A percentile compares a stretch with the other conserved stretches of the same genome.
Evolutionary conservation across 306 rosid genomes (phyloP).

Genomic region (Hylodesmum podocarpum): DNA sequence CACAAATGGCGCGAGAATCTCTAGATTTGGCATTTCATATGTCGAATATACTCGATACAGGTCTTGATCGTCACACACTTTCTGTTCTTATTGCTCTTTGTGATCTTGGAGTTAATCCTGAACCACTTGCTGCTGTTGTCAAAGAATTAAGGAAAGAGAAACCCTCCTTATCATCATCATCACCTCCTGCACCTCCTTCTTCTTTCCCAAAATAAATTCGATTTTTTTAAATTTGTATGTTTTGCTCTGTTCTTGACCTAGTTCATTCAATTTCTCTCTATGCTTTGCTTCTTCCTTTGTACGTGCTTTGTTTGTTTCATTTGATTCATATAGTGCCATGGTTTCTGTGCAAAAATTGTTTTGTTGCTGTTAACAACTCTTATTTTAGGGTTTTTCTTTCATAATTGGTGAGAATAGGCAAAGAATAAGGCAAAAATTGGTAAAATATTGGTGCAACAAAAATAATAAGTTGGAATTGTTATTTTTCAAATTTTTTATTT

Average conservation of each 20-base stretch:
- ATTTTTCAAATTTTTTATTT: too few species aligned
- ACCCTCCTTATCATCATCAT: conserved; percentile 23
- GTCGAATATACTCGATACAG: conserved; percentile 63
- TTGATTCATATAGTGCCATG: too few species aligned
- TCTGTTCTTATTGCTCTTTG: conserved; percentile 80
- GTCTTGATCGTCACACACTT: conserved; percentile 76
- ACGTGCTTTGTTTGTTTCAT: too few species aligned
- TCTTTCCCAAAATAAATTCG: conserved; percentile 22
- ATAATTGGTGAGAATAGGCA: too few species aligned
- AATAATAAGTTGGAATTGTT: too few species aligned
- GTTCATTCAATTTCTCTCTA: not conserved
- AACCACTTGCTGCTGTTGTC: conserved; percentile 73
- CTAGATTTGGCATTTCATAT: conserved; percentile 74
- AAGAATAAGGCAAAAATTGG: too few species aligned
- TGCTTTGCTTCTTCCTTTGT: too few species aligned
- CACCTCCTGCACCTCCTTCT: conserved; percentile 17
- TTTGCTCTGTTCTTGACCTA: not conserved
- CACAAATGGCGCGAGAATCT: conserved; percentile 68
- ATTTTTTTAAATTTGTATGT: not conserved
- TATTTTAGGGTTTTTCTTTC: too few species aligned
- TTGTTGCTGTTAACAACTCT: not conserved
- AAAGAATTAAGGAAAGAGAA: conserved; percentile 57
- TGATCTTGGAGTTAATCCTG: conserved; percentile 79
- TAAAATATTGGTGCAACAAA: too few species aligned
- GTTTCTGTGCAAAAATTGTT: not conserved